phyloP scores from a whole-genome alignment of 768 basidiomycete genomes.

The Trametopsis cervina region DNA sequence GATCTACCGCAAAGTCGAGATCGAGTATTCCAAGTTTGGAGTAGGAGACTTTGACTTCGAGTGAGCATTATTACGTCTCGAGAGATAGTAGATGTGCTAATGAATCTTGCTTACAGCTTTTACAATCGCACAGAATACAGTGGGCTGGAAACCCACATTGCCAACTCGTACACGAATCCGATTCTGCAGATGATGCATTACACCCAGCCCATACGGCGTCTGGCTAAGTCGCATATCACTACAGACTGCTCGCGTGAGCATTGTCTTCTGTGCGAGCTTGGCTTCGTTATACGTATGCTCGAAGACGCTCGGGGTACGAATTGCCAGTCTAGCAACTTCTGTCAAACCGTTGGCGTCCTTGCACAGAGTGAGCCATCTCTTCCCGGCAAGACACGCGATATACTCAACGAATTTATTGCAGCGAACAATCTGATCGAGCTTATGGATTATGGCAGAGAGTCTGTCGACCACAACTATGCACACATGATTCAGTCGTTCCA shows the following conservation, averaged over 20 bases:
- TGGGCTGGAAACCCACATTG: slow-evolving; percentile 93
- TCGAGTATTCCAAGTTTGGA: slow-evolving; percentile 97
- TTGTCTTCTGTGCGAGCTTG: slow-evolving; percentile 91
- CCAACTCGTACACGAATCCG: slow-evolving; percentile 95
- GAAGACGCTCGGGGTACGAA: slow-evolving; percentile 92
- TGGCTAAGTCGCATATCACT: slow-evolving; percentile 90
- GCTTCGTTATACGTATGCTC: slow-evolving; percentile 91
- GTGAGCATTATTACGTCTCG: too few relatives aligned
- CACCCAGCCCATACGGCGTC: slow-evolving; percentile 60
- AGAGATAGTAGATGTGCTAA: slow-evolving; percentile 2
- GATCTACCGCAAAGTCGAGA: slow-evolving; percentile 88
- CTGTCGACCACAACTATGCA: slow-evolving; percentile 67
- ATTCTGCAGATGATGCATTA: slow-evolving; percentile 90
- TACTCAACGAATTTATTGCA: slow-evolving; percentile 23
- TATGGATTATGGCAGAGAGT: slow-evolving; percentile 80
- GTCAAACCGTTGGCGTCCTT: slow-evolving; percentile 83
- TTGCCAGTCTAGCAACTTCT: slow-evolving; percentile 96
- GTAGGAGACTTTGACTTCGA: slow-evolving; percentile 99
- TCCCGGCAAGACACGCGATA: not conserved
- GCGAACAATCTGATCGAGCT: slow-evolving; percentile 78
- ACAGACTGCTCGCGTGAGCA: slow-evolving; percentile 86
- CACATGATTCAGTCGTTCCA: slow-evolving; percentile 94
- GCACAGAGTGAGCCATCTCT: slow-evolving; percentile 58
- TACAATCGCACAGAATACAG: slow-evolving; percentile 90
- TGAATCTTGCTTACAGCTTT: slow-evolving; percentile 44